Percentiles rank a stretch among this genome's conserved stretches.
Conservation (phyloP, 2,329 filamentous ascomycete species). For the Penicillium digitatum region DNA sequence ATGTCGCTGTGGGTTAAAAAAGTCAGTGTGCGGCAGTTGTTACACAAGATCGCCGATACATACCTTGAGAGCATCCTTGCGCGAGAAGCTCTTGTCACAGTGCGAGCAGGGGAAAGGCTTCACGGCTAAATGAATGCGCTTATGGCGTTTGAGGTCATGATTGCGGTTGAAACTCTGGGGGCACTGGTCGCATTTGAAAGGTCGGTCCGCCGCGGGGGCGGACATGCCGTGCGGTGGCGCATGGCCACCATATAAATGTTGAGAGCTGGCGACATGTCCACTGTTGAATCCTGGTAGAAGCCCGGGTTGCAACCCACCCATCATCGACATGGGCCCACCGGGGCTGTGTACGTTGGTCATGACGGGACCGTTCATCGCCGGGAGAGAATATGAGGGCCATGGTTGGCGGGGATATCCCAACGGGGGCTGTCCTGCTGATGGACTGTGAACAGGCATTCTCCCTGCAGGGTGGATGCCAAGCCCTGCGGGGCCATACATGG, state of each 20-base stretch:
- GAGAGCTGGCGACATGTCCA: conserved; percentile 54
- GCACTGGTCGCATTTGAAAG: conserved; percentile 92
- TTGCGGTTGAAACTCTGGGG: conserved; percentile 93
- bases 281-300: conserved; percentile 60
- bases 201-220: conserved; percentile 66
- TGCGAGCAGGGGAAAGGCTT: conserved; percentile 91
- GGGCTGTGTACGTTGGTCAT: conserved; percentile 77
- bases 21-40: not conserved
- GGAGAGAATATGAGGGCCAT: conserved; percentile 54
- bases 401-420: conserved; percentile 42
- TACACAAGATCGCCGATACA: conserved; percentile 29
- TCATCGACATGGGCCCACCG: conserved; percentile 65
- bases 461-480: conserved; percentile 40
- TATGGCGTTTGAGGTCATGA: conserved; percentile 93
- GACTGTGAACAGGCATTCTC: conserved; percentile 54
- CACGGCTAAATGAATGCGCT: conserved; percentile 87
- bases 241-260: conserved; percentile 58
- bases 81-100: conserved; percentile 94
- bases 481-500: conserved; percentile 41
- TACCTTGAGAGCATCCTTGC: conserved; percentile 97
- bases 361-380: conserved; percentile 63
- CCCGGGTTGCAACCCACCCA: conserved; percentile 55
- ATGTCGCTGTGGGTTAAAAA: conserved; percentile 53
- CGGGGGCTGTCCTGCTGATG: conserved; percentile 40
- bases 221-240: conserved; percentile 54